A percentile compares a stretch with the other conserved stretches of the same genome.
These are phyloP conservation scores for Naematelia encephala DNA, from an alignment of 768 basidiomycete species.

Conservation along the genomic window DNA sequence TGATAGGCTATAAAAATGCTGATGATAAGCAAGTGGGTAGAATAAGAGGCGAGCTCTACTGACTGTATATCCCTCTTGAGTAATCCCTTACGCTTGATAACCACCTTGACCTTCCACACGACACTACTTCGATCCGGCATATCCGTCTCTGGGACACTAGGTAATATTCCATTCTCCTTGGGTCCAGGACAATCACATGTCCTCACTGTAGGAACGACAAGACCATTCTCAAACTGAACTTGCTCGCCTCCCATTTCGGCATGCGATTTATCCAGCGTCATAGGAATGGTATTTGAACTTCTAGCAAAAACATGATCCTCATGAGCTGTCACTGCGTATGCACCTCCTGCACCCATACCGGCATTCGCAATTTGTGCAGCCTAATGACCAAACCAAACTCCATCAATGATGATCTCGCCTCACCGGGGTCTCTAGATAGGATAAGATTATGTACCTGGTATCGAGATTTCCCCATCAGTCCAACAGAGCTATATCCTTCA, in stretches of 20 bases:
- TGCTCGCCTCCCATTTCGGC: neutral
- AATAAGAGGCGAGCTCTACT: neutral
- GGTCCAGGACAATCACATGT: slow-evolving; percentile 13
- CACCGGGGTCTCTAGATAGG: too few species aligned
- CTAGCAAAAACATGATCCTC: slow-evolving; percentile 12
- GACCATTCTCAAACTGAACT: neutral
- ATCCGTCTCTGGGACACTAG: neutral
- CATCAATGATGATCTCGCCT: neutral
- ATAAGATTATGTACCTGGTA: slow-evolving; percentile 11
- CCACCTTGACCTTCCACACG: slow-evolving; percentile 11
- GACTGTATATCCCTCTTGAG: slow-evolving; percentile 23
- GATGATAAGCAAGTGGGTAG: neutral
- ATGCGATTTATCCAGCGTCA: neutral
- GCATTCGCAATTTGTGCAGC: slow-evolving; percentile 12
- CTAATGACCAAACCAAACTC: too few species aligned
- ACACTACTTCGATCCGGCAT: slow-evolving; percentile 9
- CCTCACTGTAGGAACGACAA: slow-evolving; percentile 9
- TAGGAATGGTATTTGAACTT: neutral
- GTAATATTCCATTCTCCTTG: neutral
- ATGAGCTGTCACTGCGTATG: slow-evolving; percentile 9
- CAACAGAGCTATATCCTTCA: slow-evolving; percentile 12
- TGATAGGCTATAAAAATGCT: neutral
- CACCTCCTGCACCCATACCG: slow-evolving; percentile 7
- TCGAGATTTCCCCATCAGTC: slow-evolving; percentile 19
- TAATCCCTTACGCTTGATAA: slow-evolving; percentile 17